Percentiles rank a stretch among this genome's conserved stretches.
These are phyloP conservation scores for Alliaria petiolata DNA, from an alignment of 345 rosid genomes.

Conservation along the genomic window DNA sequence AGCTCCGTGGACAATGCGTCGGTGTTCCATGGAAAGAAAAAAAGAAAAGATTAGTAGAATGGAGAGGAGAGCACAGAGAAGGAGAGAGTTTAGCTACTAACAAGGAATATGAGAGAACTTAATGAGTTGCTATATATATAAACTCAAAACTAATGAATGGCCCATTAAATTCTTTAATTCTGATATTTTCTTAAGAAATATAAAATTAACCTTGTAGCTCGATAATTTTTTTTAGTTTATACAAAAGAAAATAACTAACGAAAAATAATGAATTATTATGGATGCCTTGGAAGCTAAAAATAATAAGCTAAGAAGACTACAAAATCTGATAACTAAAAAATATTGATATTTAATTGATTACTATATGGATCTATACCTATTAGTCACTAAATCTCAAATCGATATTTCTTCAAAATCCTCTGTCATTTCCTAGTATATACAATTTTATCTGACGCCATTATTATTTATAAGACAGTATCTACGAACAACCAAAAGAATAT, in stretches of 20 bases:
- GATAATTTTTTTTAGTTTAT: background rate
- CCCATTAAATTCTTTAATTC: slow-evolving; percentile 13
- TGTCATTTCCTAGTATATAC: background rate
- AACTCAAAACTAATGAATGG: slow-evolving; percentile 24
- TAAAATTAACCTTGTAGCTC: background rate
- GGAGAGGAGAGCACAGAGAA: slow-evolving; percentile 17
- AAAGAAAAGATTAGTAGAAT: slow-evolving; percentile 10
- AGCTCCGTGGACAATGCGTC: slow-evolving; percentile 31
- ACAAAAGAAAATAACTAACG: background rate
- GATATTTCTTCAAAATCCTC: slow-evolving; percentile 2
- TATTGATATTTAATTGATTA: slow-evolving; percentile 11
- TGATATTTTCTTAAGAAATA: background rate
- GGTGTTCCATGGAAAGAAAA: slow-evolving; percentile 27
- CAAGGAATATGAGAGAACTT: slow-evolving; percentile 11
- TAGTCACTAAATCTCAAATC: slow-evolving; percentile 17
- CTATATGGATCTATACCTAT: slow-evolving; percentile 1
- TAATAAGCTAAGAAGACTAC: background rate
- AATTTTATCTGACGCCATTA: background rate
- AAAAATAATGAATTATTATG: too few species aligned
- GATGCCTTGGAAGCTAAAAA: background rate
- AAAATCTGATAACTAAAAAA: slow-evolving; percentile 9
- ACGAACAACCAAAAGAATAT: background rate
- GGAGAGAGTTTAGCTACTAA: slow-evolving; percentile 25
- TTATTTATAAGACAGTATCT: background rate
- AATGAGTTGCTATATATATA: slow-evolving; percentile 28